These are phyloP conservation scores for Zoysia pacifica DNA, from an alignment of 176 grass and related monocot genomes.

Conservation along the genomic window DNA sequence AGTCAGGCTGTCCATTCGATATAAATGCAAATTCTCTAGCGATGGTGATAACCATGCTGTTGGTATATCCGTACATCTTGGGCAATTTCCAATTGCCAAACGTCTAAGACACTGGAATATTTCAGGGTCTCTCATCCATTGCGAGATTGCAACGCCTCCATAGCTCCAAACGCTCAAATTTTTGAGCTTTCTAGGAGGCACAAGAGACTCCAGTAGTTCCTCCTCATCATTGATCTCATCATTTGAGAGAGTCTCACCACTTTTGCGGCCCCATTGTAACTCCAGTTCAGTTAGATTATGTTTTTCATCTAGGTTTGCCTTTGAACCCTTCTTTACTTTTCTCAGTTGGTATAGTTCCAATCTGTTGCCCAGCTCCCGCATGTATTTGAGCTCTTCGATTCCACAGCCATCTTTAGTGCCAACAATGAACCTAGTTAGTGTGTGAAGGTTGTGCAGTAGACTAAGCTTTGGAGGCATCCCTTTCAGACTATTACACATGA, in stretches of 20 bases:
- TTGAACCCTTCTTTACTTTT: background rate
- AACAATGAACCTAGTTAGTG: constrained; percentile 27
- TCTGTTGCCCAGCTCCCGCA: background rate
- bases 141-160: background rate
- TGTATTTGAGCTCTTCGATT: background rate
- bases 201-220: background rate
- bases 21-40: background rate
- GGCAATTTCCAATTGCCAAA: background rate
- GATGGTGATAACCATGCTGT: background rate
- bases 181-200: background rate
- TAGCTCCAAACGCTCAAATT: background rate
- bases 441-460: background rate
- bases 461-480: constrained; percentile 18
- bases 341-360: background rate
- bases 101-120: background rate
- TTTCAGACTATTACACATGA: background rate
- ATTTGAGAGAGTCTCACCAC: no score
- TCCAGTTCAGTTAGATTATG: background rate
- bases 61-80: background rate
- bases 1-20: background rate
- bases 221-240: background rate
- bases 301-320: background rate
- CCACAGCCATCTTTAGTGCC: background rate
- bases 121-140: constrained; percentile 13
- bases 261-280: background rate